Conservation (phyloP, 1,284 basidiomycete species). For the Cutaneotrichosporon curvatum region DNA sequence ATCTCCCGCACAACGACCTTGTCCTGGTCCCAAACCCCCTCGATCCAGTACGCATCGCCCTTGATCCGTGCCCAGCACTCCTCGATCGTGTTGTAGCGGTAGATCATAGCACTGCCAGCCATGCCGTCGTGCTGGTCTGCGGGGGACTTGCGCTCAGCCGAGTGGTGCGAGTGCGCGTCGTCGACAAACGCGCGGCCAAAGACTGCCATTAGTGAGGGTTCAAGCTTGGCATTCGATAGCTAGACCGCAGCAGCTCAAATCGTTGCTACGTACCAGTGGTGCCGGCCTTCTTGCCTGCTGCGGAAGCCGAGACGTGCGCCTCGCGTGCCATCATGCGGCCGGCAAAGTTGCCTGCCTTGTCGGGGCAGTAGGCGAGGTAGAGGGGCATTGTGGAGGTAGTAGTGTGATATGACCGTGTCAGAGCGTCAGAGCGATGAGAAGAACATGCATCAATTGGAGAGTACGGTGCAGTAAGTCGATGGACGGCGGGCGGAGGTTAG, state of each 20-base stretch:
- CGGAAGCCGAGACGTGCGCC: constrained; percentile 23
- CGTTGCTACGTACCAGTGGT: constrained; percentile 12
- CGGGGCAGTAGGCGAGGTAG: constrained; percentile 38
- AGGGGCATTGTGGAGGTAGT: constrained; percentile 22
- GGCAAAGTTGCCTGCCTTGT: constrained; percentile 36
- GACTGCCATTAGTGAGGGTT: constrained; percentile 8
- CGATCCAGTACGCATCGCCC: constrained; percentile 42
- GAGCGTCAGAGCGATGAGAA: too few relatives aligned
- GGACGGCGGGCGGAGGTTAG: too few relatives aligned
- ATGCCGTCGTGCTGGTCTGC: constrained; percentile 23
- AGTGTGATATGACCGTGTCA: too few relatives aligned
- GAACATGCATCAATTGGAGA: too few relatives aligned
- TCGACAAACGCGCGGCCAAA: constrained; percentile 21
- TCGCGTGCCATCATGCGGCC: constrained; percentile 32
- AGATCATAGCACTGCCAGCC: constrained; percentile 39
- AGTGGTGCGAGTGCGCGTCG: constrained; percentile 12
- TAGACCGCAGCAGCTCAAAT: too few relatives aligned
- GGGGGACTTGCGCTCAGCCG: constrained; percentile 5
- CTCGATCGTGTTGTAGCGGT: constrained; percentile 29
- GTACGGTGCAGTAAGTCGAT: too few relatives aligned
- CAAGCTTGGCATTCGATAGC: too few relatives aligned
- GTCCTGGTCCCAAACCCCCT: constrained; percentile 43
- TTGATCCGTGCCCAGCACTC: constrained; percentile 37
- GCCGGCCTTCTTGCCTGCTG: constrained; percentile 15
- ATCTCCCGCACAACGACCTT: constrained; percentile 32